Conservation (phyloP, 2,329 filamentous ascomycete genomes). For the Thielaviopsis euricoi region DNA sequence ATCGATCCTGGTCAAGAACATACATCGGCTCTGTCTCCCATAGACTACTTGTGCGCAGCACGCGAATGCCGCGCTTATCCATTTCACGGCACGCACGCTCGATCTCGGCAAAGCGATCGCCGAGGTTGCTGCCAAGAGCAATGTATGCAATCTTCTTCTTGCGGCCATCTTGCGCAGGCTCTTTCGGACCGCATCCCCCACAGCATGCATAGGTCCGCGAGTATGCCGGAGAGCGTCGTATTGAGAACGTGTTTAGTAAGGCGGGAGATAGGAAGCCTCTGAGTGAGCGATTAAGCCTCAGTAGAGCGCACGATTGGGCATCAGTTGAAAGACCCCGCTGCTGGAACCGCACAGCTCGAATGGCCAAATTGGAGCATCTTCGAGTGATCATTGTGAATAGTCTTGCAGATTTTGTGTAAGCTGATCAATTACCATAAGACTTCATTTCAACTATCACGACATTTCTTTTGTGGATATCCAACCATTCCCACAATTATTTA, state of each 20-base stretch:
- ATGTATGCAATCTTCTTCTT: slow-evolving; percentile 49
- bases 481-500: neutral
- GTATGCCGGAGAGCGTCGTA: neutral
- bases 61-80: slow-evolving; percentile 51
- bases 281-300: no score
- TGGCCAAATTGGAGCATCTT: neutral
- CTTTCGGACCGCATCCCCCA: slow-evolving; percentile 21
- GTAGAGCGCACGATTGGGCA: no score
- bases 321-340: neutral
- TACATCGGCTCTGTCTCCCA: slow-evolving; percentile 99
- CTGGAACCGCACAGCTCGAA: neutral
- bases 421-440: neutral
- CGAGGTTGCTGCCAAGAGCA: slow-evolving; percentile 84
- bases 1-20: slow-evolving; percentile 70
- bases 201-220: slow-evolving; percentile 5
- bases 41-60: slow-evolving; percentile 68
- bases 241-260: neutral
- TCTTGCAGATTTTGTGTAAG: no score
- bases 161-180: slow-evolving; percentile 14
- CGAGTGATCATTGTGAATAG: neutral
- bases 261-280: no score
- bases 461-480: neutral
- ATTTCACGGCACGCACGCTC: slow-evolving; percentile 70
- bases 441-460: neutral
- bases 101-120: slow-evolving; percentile 70